These are phyloP conservation scores for Microsporum canis DNA, from an alignment of 2,329 filamentous ascomycete species.

Conservation along the genomic window DNA sequence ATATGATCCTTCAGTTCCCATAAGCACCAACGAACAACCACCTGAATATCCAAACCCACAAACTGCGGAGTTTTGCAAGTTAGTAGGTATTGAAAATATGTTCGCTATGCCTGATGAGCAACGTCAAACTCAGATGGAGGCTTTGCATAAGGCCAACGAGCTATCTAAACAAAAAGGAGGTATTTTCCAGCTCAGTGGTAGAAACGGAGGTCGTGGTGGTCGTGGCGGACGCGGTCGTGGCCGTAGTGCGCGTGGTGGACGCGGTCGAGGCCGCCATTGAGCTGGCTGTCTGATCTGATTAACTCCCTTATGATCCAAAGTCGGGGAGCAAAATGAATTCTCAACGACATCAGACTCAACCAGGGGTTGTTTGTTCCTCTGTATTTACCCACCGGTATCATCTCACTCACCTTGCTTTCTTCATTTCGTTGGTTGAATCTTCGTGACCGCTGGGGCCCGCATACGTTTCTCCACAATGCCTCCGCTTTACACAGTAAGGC, in stretches of 20 bases:
- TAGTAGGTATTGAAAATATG: constrained; percentile 65
- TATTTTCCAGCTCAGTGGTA: constrained; percentile 7
- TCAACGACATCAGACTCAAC: not conserved
- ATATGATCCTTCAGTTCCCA: constrained; percentile 48
- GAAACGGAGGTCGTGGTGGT: constrained; percentile 7
- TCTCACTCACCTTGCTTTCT: not conserved
- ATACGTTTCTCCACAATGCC: no score
- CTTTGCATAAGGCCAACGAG: constrained; percentile 12
- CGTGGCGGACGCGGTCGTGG: constrained; percentile 8
- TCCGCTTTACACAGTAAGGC: no score
- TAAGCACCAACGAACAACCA: constrained; percentile 52
- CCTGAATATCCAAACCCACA: constrained; percentile 79
- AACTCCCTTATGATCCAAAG: not conserved
- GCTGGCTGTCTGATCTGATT: not conserved
- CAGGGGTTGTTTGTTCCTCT: not conserved
- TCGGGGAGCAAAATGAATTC: not conserved
- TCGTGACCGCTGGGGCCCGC: no score
- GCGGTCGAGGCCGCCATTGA: not conserved
- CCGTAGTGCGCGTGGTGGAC: not conserved
- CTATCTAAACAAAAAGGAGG: constrained; percentile 6
- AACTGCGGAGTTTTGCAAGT: constrained; percentile 66
- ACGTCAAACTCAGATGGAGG: constrained; percentile 35
- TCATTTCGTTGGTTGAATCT: no score
- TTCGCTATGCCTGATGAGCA: constrained; percentile 66
- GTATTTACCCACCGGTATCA: not conserved